Conservation (phyloP, 1,139 yeast genomes). For the Pichia sp. region DNA sequence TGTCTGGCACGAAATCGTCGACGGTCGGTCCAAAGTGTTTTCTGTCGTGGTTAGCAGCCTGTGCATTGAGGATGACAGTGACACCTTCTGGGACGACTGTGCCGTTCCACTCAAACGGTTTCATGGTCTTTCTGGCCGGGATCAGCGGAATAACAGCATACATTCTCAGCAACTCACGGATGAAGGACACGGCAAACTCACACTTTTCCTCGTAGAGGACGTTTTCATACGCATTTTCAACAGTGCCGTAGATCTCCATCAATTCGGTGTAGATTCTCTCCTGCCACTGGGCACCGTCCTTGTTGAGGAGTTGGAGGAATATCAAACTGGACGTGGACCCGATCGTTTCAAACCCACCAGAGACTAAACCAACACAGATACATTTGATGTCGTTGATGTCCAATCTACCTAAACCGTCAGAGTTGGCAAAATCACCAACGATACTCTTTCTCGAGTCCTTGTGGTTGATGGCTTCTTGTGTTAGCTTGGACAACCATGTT, state of each 20-base stretch:
- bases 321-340: conserved; percentile 23
- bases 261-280: conserved; percentile 38
- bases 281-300: conserved; percentile 22
- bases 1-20: conserved; percentile 47
- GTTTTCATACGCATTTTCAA: conserved; percentile 46
- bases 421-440: conserved; percentile 25
- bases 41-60: conserved; percentile 63
- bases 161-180: conserved; percentile 57
- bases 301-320: conserved; percentile 19
- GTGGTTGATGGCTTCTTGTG: conserved; percentile 28
- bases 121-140: conserved; percentile 56
- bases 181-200: conserved; percentile 50
- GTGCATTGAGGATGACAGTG: conserved; percentile 57
- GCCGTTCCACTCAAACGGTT: conserved; percentile 40
- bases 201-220: conserved; percentile 40
- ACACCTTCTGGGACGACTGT: conserved; percentile 50
- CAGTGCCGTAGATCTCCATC: conserved; percentile 32
- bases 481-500: conserved; percentile 48
- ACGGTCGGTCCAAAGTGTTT: conserved; percentile 42
- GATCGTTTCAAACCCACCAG: conserved; percentile 30
- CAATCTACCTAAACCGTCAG: conserved; percentile 20
- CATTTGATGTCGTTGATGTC: conserved; percentile 26
- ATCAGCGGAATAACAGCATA: conserved; percentile 64
- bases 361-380: conserved; percentile 46
- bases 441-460: conserved; percentile 26